Conservation (phyloP, 2,329 filamentous ascomycete species). For the Verticillium isaacii region DNA sequence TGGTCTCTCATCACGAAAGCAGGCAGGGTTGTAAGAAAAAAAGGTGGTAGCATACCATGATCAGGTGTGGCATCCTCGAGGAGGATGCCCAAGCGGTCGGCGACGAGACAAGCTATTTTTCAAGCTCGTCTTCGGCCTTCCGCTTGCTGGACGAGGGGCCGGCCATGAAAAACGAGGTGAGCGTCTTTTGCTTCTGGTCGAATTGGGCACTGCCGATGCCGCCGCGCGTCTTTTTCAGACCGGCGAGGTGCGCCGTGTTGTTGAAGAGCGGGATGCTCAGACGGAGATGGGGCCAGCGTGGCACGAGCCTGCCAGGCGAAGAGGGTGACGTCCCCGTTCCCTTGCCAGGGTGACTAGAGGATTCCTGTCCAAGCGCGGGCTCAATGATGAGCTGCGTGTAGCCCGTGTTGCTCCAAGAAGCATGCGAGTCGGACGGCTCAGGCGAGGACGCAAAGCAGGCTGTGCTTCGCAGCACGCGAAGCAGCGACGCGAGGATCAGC, state of each 20-base stretch:
- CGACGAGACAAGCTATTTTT: slow-evolving; percentile 7
- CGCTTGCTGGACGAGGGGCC: slow-evolving; percentile 40
- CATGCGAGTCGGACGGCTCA: slow-evolving; percentile 18
- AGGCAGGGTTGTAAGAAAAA: slow-evolving; percentile 9
- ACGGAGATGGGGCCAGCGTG: slow-evolving; percentile 37
- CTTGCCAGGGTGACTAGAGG: not conserved
- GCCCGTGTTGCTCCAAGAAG: slow-evolving; percentile 50
- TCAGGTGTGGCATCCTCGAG: not conserved
- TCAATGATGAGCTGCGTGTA: slow-evolving; percentile 28
- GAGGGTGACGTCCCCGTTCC: not conserved
- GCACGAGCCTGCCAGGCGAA: not conserved
- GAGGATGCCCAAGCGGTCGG: not conserved
- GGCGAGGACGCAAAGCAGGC: slow-evolving; percentile 12
- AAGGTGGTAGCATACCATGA: not conserved
- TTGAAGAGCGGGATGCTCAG: slow-evolving; percentile 59
- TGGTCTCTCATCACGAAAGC: slow-evolving; percentile 66
- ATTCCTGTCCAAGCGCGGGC: not conserved
- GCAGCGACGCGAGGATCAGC: slow-evolving; percentile 68
- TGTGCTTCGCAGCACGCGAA: slow-evolving; percentile 40
- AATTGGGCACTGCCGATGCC: slow-evolving; percentile 76
- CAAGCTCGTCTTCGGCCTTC: slow-evolving; percentile 27
- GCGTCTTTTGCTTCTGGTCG: slow-evolving; percentile 69
- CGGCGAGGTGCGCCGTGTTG: slow-evolving; percentile 63
- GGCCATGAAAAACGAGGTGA: slow-evolving; percentile 67
- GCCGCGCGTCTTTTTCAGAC: slow-evolving; percentile 73